Conservation (phyloP, 202 grass and related monocot species). For the Panicum virgatum region DNA sequence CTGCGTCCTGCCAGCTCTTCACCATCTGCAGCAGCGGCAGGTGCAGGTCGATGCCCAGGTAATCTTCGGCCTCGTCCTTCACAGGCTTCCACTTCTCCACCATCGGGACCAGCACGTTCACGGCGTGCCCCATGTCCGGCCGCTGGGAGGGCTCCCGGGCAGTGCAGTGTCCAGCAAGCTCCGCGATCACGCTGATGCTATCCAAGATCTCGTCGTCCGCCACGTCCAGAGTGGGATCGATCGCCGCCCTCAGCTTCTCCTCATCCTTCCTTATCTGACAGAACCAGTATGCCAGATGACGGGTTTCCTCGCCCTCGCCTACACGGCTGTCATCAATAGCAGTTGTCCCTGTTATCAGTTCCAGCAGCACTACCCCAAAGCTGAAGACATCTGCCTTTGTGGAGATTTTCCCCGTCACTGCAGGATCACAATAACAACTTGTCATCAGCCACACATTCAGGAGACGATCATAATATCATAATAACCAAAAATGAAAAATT, state of each 20-base stretch:
- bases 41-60: slow-evolving; percentile 90
- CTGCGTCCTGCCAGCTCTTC: slow-evolving; percentile 91
- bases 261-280: slow-evolving; percentile 60
- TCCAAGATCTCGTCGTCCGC: slow-evolving; percentile 63
- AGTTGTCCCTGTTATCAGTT: slow-evolving; percentile 77
- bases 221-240: slow-evolving; percentile 62
- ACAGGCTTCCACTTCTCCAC: slow-evolving; percentile 92
- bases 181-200: slow-evolving; percentile 70
- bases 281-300: slow-evolving; percentile 85
- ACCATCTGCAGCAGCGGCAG: slow-evolving; percentile 96
- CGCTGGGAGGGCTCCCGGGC: slow-evolving; percentile 82
- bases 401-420: slow-evolving; percentile 94
- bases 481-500: not conserved
- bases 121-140: slow-evolving; percentile 86
- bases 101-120: slow-evolving; percentile 74
- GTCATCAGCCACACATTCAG: not conserved
- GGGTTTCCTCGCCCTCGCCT: slow-evolving; percentile 80
- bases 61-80: slow-evolving; percentile 74
- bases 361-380: slow-evolving; percentile 89
- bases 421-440: slow-evolving; percentile 7
- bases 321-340: slow-evolving; percentile 74
- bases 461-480: not conserved
- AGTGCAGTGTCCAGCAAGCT: slow-evolving; percentile 85
- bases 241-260: slow-evolving; percentile 63
- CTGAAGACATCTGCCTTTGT: slow-evolving; percentile 97